Evolutionary conservation across 2,329 filamentous ascomycete genomes (phyloP).

Genomic region (Sporothrix inflata): DNA sequence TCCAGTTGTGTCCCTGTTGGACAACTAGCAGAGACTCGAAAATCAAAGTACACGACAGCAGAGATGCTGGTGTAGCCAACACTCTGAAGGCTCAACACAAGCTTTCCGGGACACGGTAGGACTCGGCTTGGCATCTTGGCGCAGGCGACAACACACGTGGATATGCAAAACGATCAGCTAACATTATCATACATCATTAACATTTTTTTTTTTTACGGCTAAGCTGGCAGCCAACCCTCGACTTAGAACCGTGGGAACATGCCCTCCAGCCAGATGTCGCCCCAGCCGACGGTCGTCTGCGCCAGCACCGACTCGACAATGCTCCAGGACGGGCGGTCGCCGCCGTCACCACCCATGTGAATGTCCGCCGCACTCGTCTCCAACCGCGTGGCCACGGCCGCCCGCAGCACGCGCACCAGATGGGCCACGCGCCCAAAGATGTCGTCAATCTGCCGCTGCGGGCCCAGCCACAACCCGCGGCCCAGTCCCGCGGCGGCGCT

Average conservation of each 20-base stretch:
- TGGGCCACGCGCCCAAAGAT: not conserved
- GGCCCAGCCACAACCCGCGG: not conserved
- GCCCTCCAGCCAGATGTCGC: constrained; percentile 15
- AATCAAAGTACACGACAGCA: not conserved
- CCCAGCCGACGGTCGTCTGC: constrained; percentile 7
- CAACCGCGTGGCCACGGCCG: not conserved
- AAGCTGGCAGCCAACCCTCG: not conserved
- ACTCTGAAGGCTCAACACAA: not conserved
- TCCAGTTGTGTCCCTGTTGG: not conserved
- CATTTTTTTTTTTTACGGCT: too few species aligned
- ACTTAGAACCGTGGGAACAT: constrained; percentile 12
- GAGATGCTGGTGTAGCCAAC: not conserved
- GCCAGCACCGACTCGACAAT: constrained; percentile 1
- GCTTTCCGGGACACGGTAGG: not conserved
- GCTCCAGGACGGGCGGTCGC: not conserved
- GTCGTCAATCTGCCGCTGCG: constrained; percentile 3
- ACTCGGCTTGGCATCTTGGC: constrained; percentile 11
- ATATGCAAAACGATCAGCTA: not conserved
- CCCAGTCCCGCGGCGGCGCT: constrained; percentile 2
- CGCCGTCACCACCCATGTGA: not conserved
- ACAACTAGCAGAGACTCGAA: not conserved
- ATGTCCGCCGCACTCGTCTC: not conserved
- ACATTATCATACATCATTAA: not conserved
- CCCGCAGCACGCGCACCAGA: not conserved
- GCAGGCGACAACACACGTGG: not conserved